Evolutionary conservation across 225 moss, liverwort and hornwort species (phyloP).

Genomic region (Rhytidiadelphus loreus): DNA sequence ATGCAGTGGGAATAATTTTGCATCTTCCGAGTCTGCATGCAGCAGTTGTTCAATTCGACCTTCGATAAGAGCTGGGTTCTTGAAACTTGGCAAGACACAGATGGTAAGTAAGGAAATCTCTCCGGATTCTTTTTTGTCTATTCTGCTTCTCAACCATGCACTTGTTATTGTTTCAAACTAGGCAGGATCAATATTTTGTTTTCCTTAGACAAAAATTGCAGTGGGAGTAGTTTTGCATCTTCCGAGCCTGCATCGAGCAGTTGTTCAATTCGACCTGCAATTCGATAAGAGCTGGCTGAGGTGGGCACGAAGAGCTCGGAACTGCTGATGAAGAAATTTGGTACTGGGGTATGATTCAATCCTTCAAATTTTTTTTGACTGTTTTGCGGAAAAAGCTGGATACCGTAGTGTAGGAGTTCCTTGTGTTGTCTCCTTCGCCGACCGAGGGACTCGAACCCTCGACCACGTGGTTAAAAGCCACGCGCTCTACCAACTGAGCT

Average conservation of each 20-base stretch:
- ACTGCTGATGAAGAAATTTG: background rate
- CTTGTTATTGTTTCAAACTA: background rate
- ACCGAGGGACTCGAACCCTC: background rate
- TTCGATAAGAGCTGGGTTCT: too few relatives aligned
- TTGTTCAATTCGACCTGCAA: background rate
- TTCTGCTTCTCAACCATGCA: background rate
- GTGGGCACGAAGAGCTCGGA: background rate
- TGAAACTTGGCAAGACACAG: too few relatives aligned
- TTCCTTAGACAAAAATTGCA: background rate
- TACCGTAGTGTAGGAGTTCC: rapidly evolving
- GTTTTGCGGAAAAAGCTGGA: background rate
- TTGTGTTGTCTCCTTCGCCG: too few relatives aligned
- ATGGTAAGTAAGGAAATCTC: too few relatives aligned
- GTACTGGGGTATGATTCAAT: background rate
- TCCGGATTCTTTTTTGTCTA: too few relatives aligned
- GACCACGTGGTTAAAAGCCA: background rate
- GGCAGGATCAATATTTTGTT: background rate
- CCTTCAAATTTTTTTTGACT: background rate
- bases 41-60: too few relatives aligned
- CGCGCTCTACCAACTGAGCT: background rate
- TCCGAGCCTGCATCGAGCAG: background rate
- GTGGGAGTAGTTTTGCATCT: background rate
- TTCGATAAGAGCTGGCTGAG: background rate
- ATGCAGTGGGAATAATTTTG: background rate
- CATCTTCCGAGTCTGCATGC: background rate